Evolutionary conservation across 139 green algal species (phyloP).

Genomic region (Asterochloris erici): DNA sequence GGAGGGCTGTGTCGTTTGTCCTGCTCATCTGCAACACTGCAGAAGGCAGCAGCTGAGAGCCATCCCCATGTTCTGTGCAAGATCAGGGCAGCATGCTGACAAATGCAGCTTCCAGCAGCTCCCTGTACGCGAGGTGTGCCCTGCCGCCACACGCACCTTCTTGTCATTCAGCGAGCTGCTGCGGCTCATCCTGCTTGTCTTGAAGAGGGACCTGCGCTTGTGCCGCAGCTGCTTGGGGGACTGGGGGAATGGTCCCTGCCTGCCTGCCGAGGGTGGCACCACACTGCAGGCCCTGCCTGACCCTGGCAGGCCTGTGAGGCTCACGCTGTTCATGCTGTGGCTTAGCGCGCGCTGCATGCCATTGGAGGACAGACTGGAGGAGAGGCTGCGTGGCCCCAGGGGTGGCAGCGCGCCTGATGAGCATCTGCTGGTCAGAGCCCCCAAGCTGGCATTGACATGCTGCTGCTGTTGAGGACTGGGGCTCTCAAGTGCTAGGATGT

Average conservation of each 20-base stretch:
- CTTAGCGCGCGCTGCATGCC: not conserved
- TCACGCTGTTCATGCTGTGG: not conserved
- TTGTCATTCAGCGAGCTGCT: conserved; percentile 23
- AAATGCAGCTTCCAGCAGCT: no score
- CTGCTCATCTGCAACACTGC: not conserved
- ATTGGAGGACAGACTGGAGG: not conserved
- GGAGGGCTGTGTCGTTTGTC: not conserved
- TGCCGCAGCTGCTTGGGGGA: not conserved
- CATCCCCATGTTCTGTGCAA: no score
- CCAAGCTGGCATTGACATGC: not conserved
- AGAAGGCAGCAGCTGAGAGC: not conserved
- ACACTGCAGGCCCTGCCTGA: not conserved
- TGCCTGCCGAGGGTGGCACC: not conserved
- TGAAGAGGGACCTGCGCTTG: not conserved
- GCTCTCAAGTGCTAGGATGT: conserved; percentile 6
- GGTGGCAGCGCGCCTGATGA: not conserved
- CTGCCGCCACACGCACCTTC: not conserved
- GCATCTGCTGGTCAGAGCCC: not conserved
- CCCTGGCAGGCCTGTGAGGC: not conserved
- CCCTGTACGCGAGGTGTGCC: no score
- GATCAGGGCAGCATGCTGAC: no score
- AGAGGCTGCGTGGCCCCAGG: no score
- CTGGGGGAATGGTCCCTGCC: not conserved
- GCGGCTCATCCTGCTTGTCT: not conserved
- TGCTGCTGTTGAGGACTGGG: not conserved